Evolutionary conservation across 495 filamentous ascomycete species (phyloP).

Genomic region (Neurospora cerealis): DNA sequence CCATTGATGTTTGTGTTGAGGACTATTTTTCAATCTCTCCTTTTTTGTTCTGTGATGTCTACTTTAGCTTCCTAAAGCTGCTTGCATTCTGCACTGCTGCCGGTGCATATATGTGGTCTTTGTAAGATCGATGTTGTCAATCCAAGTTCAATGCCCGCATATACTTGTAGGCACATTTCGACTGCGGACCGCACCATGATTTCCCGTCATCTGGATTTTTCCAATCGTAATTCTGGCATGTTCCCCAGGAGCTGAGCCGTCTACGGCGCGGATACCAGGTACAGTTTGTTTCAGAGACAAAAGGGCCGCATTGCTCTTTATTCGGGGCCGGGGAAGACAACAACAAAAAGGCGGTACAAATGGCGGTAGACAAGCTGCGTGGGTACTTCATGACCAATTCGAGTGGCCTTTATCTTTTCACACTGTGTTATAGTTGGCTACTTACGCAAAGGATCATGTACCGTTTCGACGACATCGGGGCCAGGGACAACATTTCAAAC

Average conservation of each 20-base stretch:
- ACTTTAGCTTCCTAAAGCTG: background rate
- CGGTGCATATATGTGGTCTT: background rate
- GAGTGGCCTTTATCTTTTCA: background rate
- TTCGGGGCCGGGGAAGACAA: background rate
- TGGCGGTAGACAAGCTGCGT: background rate
- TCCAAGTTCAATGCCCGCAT: background rate
- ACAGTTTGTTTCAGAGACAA: background rate
- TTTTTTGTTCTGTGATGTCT: background rate
- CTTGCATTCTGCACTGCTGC: background rate
- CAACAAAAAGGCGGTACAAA: background rate
- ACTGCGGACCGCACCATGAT: background rate
- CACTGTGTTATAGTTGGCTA: background rate
- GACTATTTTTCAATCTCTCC: background rate
- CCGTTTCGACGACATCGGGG: background rate
- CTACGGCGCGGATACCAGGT: background rate
- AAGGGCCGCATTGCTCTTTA: background rate
- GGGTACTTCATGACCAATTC: background rate
- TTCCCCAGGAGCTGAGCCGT: background rate
- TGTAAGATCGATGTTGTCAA: background rate
- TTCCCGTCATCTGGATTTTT: background rate
- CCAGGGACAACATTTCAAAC: background rate
- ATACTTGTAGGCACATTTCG: background rate
- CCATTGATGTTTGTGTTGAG: background rate
- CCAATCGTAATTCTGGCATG: background rate
- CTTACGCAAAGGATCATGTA: background rate